Evolutionary conservation across 2,329 filamentous ascomycete genomes (phyloP).

Genomic region (Coniochaeta prunicola): DNA sequence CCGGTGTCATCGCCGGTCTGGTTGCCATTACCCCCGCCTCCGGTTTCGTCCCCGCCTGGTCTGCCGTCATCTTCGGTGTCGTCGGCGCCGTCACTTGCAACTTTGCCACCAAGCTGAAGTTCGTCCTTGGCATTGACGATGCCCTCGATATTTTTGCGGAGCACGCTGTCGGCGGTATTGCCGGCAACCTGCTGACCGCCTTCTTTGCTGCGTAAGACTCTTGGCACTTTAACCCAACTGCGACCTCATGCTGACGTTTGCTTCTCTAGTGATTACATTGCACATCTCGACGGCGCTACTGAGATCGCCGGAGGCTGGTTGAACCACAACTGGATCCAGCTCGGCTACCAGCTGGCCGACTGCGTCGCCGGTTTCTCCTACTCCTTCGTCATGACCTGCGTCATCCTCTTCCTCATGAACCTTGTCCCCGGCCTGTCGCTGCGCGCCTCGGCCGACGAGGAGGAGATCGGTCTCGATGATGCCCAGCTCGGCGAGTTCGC

Average conservation of each 20-base stretch:
- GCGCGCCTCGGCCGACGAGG: slow-evolving; percentile 58
- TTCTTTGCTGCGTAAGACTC: slow-evolving; percentile 58
- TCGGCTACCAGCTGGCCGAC: slow-evolving; percentile 66
- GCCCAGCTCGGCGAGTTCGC: slow-evolving; percentile 76
- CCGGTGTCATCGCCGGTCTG: slow-evolving; percentile 77
- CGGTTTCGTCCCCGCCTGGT: slow-evolving; percentile 67
- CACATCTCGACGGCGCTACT: slow-evolving; percentile 62
- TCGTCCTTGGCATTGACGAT: slow-evolving; percentile 69
- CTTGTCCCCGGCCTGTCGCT: slow-evolving; percentile 63
- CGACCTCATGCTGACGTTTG: slow-evolving; percentile 6
- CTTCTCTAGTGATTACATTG: slow-evolving; percentile 55
- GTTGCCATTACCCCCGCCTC: slow-evolving; percentile 83
- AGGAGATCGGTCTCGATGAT: slow-evolving; percentile 65
- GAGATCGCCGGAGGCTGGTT: slow-evolving; percentile 59
- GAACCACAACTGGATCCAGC: slow-evolving; percentile 62
- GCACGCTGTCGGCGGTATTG: slow-evolving; percentile 77
- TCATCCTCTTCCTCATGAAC: slow-evolving; percentile 66
- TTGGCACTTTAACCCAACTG: not conserved
- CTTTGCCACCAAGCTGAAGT: slow-evolving; percentile 80
- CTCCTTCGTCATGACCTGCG: slow-evolving; percentile 58
- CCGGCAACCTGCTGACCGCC: slow-evolving; percentile 72
- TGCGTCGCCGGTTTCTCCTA: slow-evolving; percentile 58
- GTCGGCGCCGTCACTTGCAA: slow-evolving; percentile 64
- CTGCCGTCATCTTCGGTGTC: slow-evolving; percentile 50
- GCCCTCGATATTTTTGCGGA: slow-evolving; percentile 88